phyloP scores from a whole-genome alignment of 2,329 filamentous ascomycete genomes.

The Juglanconis sp. region DNA sequence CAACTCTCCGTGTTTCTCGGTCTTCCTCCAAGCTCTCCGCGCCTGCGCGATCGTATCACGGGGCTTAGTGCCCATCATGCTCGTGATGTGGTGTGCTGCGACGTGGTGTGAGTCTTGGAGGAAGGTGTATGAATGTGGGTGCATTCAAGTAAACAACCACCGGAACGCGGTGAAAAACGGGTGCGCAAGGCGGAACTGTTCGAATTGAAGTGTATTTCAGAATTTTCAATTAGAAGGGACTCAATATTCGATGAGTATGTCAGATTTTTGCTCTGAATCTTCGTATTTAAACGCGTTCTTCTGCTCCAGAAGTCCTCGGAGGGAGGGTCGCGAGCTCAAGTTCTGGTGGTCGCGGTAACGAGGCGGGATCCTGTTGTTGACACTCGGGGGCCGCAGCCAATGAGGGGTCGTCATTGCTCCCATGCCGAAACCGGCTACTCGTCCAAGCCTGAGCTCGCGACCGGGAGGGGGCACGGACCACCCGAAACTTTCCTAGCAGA shows the following conservation, averaged over 20 bases:
- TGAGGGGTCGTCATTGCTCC: neutral
- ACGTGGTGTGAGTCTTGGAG: neutral
- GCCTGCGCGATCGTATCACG: neutral
- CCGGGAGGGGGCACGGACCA: slow-evolving; percentile 8
- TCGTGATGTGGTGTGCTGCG: neutral
- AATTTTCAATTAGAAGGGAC: neutral
- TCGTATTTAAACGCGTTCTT: neutral
- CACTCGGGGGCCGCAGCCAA: slow-evolving; percentile 16
- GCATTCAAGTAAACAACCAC: neutral
- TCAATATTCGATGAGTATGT: neutral
- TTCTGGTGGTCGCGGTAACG: slow-evolving; percentile 8
- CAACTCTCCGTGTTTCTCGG: neutral
- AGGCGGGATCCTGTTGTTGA: slow-evolving; percentile 15
- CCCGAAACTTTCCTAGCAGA: slow-evolving; percentile 12
- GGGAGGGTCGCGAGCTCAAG: neutral
- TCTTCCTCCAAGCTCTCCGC: neutral
- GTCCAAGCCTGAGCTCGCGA: no score
- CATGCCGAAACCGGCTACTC: neutral
- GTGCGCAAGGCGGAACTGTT: neutral
- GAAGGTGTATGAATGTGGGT: neutral
- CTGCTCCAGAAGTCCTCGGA: neutral
- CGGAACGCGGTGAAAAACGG: neutral
- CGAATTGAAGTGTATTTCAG: neutral
- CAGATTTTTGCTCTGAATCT: neutral
- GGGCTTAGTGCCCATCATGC: neutral